Evolutionary conservation across 352 stramenopile species (phyloP).

Genomic region (Globisporangium okanoganense): DNA sequence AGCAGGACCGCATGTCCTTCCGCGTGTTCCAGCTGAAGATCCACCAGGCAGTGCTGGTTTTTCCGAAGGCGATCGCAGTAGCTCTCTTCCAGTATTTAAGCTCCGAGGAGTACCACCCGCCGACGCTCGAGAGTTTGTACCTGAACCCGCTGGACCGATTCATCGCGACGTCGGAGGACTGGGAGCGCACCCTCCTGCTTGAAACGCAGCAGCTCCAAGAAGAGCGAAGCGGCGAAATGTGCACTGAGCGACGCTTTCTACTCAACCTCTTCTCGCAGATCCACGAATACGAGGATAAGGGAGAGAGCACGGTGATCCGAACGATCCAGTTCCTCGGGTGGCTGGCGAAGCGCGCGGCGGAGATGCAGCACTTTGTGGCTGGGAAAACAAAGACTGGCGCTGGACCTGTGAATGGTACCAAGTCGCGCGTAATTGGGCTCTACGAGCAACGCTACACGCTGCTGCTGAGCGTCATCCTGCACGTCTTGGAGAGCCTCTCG

Average conservation of each 20-base stretch:
- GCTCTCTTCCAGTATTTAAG: slow-evolving; percentile 79
- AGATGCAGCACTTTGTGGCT: slow-evolving; percentile 53
- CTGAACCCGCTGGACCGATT: slow-evolving; percentile 51
- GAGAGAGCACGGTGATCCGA: slow-evolving; percentile 78
- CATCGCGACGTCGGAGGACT: slow-evolving; percentile 43
- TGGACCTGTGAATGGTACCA: slow-evolving; percentile 11
- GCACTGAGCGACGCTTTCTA: slow-evolving; percentile 71
- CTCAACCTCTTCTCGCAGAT: slow-evolving; percentile 84
- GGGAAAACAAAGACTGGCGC: slow-evolving; percentile 11
- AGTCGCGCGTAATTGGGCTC: slow-evolving; percentile 14
- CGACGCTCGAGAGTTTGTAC: slow-evolving; percentile 43
- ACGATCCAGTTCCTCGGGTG: slow-evolving; percentile 82
- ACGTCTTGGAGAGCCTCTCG: slow-evolving; percentile 82
- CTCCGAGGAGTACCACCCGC: slow-evolving; percentile 57
- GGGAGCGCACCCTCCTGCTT: slow-evolving; percentile 47
- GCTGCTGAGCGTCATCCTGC: slow-evolving; percentile 68
- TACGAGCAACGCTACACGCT: slow-evolving; percentile 57
- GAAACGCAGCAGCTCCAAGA: slow-evolving; percentile 61
- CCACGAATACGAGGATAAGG: slow-evolving; percentile 86
- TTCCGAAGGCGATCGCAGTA: slow-evolving; percentile 58
- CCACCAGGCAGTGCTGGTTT: slow-evolving; percentile 69
- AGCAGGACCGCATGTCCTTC: slow-evolving; percentile 85
- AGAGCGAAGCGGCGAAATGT: slow-evolving; percentile 65
- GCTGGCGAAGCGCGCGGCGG: slow-evolving; percentile 65
- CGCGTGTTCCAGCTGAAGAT: slow-evolving; percentile 85